These are phyloP conservation scores for Chondrus crispus DNA, from an alignment of 23 red algal species.

Conservation along the genomic window DNA sequence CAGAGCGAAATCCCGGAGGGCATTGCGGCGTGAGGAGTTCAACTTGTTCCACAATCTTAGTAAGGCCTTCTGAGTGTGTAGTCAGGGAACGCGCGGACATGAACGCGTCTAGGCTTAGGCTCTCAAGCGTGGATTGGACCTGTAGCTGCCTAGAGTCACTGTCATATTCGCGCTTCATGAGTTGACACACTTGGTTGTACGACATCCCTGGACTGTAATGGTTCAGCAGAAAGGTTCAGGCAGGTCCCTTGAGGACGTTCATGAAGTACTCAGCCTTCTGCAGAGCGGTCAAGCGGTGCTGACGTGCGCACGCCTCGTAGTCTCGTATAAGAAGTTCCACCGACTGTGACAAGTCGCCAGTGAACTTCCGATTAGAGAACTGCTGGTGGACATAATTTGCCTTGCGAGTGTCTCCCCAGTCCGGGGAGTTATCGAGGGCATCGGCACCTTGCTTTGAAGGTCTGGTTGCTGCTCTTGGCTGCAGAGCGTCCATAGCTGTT, in stretches of 20 bases:
- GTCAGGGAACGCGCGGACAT: slow-evolving; percentile 22
- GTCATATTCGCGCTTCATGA: slow-evolving; percentile 43
- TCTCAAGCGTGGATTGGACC: slow-evolving; percentile 5
- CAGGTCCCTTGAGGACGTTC: background rate
- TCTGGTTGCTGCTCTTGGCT: no score
- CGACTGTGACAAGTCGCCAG: background rate
- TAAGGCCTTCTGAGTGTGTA: background rate
- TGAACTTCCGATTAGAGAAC: background rate
- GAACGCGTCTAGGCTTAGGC: slow-evolving; percentile 10
- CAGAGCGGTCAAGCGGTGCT: background rate
- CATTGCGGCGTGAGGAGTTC: slow-evolving; percentile 2
- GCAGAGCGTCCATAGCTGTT: no score
- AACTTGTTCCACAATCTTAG: background rate
- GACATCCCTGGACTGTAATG: background rate
- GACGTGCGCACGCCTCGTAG: background rate
- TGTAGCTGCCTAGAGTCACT: slow-evolving; percentile 27
- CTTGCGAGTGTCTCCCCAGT: background rate
- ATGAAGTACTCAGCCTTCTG: slow-evolving; percentile 23
- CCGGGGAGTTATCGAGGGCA: no score
- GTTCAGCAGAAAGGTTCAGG: background rate
- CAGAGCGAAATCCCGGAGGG: background rate
- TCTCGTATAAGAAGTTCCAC: background rate
- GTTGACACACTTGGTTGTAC: slow-evolving; percentile 17
- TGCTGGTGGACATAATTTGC: slow-evolving; percentile 8
- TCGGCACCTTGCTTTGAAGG: no score